Conservation (phyloP, 148 eudicot species). For the Selenicereus undatus region DNA sequence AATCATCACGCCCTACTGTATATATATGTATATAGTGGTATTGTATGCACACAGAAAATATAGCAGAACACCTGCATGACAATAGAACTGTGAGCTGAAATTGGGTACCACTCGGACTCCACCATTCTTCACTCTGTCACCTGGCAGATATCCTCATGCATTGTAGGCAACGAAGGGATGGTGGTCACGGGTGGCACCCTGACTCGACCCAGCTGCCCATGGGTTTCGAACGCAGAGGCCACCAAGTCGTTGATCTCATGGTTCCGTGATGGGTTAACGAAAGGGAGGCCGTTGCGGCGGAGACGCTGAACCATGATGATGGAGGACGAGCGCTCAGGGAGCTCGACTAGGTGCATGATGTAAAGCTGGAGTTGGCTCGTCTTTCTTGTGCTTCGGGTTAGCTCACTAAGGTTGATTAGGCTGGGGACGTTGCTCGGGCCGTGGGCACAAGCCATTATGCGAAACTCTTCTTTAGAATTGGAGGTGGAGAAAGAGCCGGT, state of each 20-base stretch:
- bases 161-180: slow-evolving; percentile 45
- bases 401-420: slow-evolving; percentile 46
- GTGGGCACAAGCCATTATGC: slow-evolving; percentile 45
- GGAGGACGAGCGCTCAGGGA: slow-evolving; percentile 49
- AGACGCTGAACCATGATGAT: slow-evolving; percentile 57
- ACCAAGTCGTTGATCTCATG: slow-evolving; percentile 34
- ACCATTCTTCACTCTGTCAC: too few species aligned
- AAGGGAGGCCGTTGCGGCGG: slow-evolving; percentile 52
- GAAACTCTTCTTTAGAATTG: slow-evolving; percentile 23
- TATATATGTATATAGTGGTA: too few species aligned
- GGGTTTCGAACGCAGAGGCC: slow-evolving; percentile 56
- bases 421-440: slow-evolving; percentile 47
- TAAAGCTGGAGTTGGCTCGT: slow-evolving; percentile 39
- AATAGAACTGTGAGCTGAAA: too few species aligned
- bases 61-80: too few species aligned
- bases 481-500: background rate
- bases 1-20: too few species aligned
- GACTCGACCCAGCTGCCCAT: slow-evolving; percentile 55
- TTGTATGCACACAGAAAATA: too few species aligned
- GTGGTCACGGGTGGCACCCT: slow-evolving; percentile 46
- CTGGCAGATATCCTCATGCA: slow-evolving; percentile 64
- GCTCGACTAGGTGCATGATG: slow-evolving; percentile 57
- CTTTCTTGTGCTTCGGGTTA: slow-evolving; percentile 35
- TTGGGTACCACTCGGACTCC: too few species aligned
- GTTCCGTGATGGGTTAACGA: slow-evolving; percentile 16